Percentiles rank a stretch among this genome's conserved stretches.
Conservation (phyloP, 2,329 filamentous ascomycete genomes). For the Huntiella bhutanensis region DNA sequence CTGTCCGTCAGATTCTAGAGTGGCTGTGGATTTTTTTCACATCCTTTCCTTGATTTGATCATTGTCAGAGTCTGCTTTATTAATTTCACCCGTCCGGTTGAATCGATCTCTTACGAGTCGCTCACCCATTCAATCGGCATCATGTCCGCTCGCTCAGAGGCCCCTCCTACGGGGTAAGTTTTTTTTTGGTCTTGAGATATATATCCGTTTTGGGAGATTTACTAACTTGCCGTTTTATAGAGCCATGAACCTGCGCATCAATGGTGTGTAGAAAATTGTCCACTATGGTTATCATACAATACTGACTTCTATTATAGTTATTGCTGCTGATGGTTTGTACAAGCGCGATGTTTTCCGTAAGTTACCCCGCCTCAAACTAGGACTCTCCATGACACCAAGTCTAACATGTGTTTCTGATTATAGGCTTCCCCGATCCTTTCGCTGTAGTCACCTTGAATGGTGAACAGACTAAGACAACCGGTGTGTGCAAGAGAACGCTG, state of each 20-base stretch:
- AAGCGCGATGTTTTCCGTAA: constrained; percentile 98
- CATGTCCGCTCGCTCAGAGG: constrained; percentile 8
- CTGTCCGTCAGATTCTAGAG: too few relatives aligned
- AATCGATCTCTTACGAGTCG: not conserved
- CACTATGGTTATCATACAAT: constrained; percentile 8
- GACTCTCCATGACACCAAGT: not conserved
- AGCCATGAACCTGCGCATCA: constrained; percentile 77
- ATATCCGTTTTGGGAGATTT: not conserved
- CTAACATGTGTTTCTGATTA: not conserved
- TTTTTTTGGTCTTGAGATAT: constrained; percentile 9
- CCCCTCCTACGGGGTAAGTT: constrained; percentile 12
- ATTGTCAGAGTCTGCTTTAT: not conserved
- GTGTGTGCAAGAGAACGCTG: constrained; percentile 88
- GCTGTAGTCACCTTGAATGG: constrained; percentile 92
- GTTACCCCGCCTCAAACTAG: constrained; percentile 20
- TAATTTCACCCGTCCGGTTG: not conserved
- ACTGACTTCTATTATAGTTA: constrained; percentile 45
- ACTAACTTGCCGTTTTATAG: constrained; percentile 21
- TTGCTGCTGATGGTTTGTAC: constrained; percentile 94
- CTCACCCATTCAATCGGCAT: not conserved
- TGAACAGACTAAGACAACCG: constrained; percentile 96
- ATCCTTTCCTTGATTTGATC: not conserved
- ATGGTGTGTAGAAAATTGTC: constrained; percentile 42
- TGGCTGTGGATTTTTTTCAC: not conserved
- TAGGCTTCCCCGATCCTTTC: constrained; percentile 94